phyloP scores from a whole-genome alignment of 495 filamentous ascomycete genomes.

The Talaromyces proteolyticus region DNA sequence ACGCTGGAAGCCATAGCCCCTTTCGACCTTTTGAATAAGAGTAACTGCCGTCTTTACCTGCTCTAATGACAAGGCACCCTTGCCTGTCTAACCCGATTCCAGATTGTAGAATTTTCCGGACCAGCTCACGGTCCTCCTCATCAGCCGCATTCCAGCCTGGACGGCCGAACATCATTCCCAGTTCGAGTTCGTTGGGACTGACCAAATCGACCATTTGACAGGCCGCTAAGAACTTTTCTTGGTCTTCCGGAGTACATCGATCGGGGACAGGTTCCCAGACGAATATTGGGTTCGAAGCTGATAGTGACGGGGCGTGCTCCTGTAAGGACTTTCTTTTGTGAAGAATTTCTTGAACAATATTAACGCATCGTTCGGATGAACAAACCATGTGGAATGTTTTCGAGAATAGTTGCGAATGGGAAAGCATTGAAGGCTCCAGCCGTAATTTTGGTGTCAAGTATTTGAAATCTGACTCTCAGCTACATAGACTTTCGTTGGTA shows the following conservation, averaged over 20 bases:
- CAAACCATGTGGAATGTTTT: slow-evolving; percentile 87
- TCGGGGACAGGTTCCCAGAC: slow-evolving; percentile 96
- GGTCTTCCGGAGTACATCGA: slow-evolving; percentile 70
- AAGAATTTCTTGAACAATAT: slow-evolving; percentile 60
- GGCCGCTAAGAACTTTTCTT: slow-evolving; percentile 64
- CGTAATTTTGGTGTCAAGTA: slow-evolving; percentile 85
- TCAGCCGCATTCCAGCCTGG: slow-evolving; percentile 43
- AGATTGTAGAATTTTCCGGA: slow-evolving; percentile 50
- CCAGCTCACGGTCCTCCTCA: slow-evolving; percentile 42
- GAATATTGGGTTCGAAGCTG: slow-evolving; percentile 54
- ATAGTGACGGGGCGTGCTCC: slow-evolving; percentile 17
- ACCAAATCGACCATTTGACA: slow-evolving; percentile 75
- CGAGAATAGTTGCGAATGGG: slow-evolving; percentile 54
- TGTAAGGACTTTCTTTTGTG: slow-evolving; percentile 33
- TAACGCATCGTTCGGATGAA: slow-evolving; percentile 68
- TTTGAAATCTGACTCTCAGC: slow-evolving; percentile 61
- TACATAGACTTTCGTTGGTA: slow-evolving; percentile 5
- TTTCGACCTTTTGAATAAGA: slow-evolving; percentile 29
- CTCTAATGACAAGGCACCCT: slow-evolving; percentile 46
- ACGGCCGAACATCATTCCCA: slow-evolving; percentile 71
- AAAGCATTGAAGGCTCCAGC: slow-evolving; percentile 56
- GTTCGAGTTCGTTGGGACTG: slow-evolving; percentile 82
- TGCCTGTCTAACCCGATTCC: slow-evolving; percentile 40
- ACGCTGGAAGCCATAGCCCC: slow-evolving; percentile 48
- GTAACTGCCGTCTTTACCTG: slow-evolving; percentile 56